Conservation (phyloP, 345 rosid species). For the Eucalyptus viminalis region DNA sequence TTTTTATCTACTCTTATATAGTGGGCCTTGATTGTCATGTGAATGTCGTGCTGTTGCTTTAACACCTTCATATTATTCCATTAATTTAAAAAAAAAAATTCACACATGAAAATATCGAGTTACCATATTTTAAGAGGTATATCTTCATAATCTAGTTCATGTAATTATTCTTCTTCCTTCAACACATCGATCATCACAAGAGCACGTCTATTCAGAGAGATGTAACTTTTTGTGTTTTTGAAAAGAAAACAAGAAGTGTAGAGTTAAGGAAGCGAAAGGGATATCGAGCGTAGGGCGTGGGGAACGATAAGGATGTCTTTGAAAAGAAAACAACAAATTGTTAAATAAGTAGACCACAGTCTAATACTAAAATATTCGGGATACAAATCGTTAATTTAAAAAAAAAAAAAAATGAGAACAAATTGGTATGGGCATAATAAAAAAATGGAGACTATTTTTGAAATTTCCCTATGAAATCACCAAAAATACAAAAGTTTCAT, state of each 20-base stretch:
- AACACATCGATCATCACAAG: background rate
- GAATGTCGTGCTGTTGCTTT: background rate
- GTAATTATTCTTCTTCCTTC: background rate
- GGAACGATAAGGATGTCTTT: rapidly evolving
- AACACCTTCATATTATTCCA: background rate
- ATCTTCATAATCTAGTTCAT: background rate
- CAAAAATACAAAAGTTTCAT: background rate
- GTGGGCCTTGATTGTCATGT: background rate
- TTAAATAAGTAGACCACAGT: background rate
- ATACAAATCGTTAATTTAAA: background rate
- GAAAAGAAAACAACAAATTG: background rate
- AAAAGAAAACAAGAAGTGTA: no score
- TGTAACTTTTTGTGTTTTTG: background rate
- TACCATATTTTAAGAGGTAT: background rate
- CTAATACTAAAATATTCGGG: background rate
- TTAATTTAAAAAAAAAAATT: background rate
- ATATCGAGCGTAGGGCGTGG: no score
- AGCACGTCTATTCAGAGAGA: background rate
- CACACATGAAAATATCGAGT: background rate
- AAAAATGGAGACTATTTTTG: background rate
- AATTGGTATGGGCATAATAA: background rate
- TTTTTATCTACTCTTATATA: background rate
- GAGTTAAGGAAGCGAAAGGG: background rate
- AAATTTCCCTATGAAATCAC: background rate
- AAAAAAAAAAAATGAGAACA: background rate